Conservation (phyloP, 352 stramenopile species). For the Globisporangium solare region DNA sequence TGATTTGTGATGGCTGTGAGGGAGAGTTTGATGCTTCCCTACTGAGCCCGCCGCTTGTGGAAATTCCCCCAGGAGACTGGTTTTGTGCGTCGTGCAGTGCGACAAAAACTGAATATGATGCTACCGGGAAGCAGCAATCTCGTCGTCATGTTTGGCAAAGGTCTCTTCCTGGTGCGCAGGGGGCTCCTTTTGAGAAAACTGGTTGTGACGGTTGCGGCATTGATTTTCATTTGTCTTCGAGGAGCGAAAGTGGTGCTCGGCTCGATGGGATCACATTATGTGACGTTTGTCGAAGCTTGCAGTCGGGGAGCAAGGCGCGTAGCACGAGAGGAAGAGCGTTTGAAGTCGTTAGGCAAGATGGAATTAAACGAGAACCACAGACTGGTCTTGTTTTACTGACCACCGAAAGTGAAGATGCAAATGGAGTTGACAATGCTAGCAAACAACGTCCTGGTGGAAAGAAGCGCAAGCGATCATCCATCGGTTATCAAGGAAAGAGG, state of each 20-base stretch:
- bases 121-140: background rate
- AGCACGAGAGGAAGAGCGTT: background rate
- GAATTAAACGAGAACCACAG: background rate
- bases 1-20: constrained; percentile 42
- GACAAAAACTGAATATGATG: background rate
- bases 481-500: constrained; percentile 13
- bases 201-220: constrained; percentile 31
- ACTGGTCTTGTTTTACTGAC: background rate
- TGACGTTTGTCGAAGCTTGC: constrained; percentile 30
- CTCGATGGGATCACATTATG: constrained; percentile 27
- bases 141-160: background rate
- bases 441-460: constrained; percentile 10
- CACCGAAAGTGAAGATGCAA: background rate
- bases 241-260: constrained; percentile 12
- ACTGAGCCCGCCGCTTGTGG: constrained; percentile 17
- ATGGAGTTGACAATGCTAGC: background rate
- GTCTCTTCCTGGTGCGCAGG: background rate
- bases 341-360: background rate
- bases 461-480: constrained; percentile 24
- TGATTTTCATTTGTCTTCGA: constrained; percentile 4
- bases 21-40: constrained; percentile 26
- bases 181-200: background rate
- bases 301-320: constrained; percentile 4
- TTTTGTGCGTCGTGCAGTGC: constrained; percentile 19
- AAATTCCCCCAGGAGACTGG: constrained; percentile 33